phyloP scores from a whole-genome alignment of 176 grass and related monocot species.

The Zea luxurians region DNA sequence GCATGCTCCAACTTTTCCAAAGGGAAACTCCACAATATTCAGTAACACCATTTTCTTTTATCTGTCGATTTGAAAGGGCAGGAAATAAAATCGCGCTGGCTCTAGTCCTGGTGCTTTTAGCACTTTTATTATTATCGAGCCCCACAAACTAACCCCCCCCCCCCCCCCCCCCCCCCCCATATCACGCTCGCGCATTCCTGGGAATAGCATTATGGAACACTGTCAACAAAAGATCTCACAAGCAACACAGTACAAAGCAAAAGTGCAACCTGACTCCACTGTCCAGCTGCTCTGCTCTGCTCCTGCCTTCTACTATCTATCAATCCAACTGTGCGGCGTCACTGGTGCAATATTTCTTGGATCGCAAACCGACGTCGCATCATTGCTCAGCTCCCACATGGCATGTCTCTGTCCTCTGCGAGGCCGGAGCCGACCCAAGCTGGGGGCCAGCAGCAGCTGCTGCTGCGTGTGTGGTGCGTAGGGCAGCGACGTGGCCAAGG shows the following conservation, averaged over 20 bases:
- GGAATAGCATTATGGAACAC: neutral
- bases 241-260: neutral
- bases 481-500: neutral
- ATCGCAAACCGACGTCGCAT: slow-evolving; percentile 25
- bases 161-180: neutral
- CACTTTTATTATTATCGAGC: neutral
- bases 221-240: neutral
- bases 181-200: slow-evolving; percentile 3
- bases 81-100: neutral
- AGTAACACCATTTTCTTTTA: neutral
- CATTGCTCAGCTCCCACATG: slow-evolving; percentile 37
- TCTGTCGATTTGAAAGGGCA: neutral
- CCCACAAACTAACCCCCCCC: neutral
- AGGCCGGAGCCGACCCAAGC: neutral
- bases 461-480: neutral
- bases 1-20: neutral
- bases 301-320: slow-evolving; percentile 26
- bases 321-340: slow-evolving; percentile 9
- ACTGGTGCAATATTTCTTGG: slow-evolving; percentile 4
- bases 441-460: neutral
- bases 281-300: neutral
- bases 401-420: slow-evolving; percentile 6
- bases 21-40: neutral
- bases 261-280: neutral
- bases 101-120: neutral